A percentile compares a stretch with the other conserved stretches of the same genome.
These are phyloP conservation scores for Globisporangium alternatum DNA, from an alignment of 352 stramenopile genomes.

Conservation along the genomic window DNA sequence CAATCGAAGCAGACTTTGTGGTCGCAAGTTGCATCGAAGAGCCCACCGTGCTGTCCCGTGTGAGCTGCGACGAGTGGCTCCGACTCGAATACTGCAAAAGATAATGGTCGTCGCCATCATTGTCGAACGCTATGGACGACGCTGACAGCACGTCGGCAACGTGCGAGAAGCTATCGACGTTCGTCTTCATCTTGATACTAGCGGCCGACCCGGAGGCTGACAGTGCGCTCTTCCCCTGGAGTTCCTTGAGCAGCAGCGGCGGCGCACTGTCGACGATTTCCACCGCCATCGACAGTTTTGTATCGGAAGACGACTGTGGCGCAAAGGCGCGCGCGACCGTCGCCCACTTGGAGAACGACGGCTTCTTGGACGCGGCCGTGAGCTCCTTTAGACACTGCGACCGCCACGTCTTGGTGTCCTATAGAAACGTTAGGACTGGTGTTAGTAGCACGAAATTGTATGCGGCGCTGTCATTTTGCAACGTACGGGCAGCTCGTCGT, in stretches of 20 bases:
- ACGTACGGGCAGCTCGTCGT: constrained; percentile 8
- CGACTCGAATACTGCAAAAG: constrained; percentile 2
- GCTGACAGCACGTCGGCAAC: constrained; percentile 21
- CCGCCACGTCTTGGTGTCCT: constrained; percentile 44
- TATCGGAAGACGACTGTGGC: constrained; percentile 2
- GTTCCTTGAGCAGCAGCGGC: constrained; percentile 16
- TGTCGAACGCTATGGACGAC: not conserved
- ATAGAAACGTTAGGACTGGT: too few relatives aligned
- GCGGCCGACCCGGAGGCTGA: not conserved
- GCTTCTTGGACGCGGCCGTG: constrained; percentile 21
- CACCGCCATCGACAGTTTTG: constrained; percentile 21
- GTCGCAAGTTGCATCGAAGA: not conserved
- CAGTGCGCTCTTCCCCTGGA: constrained; percentile 3
- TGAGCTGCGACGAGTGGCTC: constrained; percentile 7
- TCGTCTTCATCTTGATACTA: constrained; percentile 32
- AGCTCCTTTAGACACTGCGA: constrained; percentile 38
- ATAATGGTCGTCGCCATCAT: not conserved
- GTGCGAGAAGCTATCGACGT: constrained; percentile 43
- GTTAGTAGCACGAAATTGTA: too few relatives aligned
- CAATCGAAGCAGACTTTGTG: not conserved
- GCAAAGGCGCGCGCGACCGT: constrained; percentile 38
- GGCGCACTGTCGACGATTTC: constrained; percentile 24
- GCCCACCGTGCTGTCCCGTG: not conserved
- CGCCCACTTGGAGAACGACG: constrained; percentile 37
- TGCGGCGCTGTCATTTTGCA: too few relatives aligned